These are phyloP conservation scores for Colletotrichum nymphaeae DNA, from an alignment of 2,329 filamentous ascomycete species.

Conservation along the genomic window DNA sequence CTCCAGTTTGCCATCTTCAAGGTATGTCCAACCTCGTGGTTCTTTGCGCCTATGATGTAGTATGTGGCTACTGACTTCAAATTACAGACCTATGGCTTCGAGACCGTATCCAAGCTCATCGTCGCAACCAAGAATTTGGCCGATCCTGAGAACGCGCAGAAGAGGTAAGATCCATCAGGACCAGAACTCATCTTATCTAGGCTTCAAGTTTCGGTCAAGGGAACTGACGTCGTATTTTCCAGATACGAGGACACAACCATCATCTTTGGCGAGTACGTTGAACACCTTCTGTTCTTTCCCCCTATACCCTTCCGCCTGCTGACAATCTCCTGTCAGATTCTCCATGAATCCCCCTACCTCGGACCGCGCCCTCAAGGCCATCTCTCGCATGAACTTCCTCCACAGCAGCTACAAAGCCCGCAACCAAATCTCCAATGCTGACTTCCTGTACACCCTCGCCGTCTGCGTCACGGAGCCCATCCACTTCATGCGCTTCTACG, in stretches of 20 bases:
- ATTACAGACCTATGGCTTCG: slow-evolving; percentile 52
- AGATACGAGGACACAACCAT: slow-evolving; percentile 54
- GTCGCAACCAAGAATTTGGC: slow-evolving; percentile 49
- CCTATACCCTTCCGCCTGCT: neutral
- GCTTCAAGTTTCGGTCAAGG: too few species aligned
- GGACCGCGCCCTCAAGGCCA: slow-evolving; percentile 47
- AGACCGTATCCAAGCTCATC: slow-evolving; percentile 50
- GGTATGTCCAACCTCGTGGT: slow-evolving; percentile 37
- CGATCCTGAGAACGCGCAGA: slow-evolving; percentile 44
- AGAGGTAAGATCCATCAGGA: slow-evolving; percentile 43
- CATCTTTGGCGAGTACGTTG: slow-evolving; percentile 49
- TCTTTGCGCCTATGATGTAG: too few species aligned
- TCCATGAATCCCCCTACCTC: slow-evolving; percentile 49
- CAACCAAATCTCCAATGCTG: slow-evolving; percentile 50
- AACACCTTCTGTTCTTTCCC: neutral
- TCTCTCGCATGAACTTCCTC: slow-evolving; percentile 54
- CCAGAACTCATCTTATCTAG: neutral
- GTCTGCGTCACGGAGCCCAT: slow-evolving; percentile 76
- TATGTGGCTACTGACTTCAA: neutral
- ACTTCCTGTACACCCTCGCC: slow-evolving; percentile 54
- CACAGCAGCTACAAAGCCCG: slow-evolving; percentile 50
- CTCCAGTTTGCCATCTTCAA: slow-evolving; percentile 55
- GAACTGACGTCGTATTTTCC: too few species aligned
- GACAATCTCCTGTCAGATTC: slow-evolving; percentile 40
- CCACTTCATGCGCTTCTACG: slow-evolving; percentile 71